Conservation (phyloP, 176 grass and related monocot genomes). For the Musa beccarii region DNA sequence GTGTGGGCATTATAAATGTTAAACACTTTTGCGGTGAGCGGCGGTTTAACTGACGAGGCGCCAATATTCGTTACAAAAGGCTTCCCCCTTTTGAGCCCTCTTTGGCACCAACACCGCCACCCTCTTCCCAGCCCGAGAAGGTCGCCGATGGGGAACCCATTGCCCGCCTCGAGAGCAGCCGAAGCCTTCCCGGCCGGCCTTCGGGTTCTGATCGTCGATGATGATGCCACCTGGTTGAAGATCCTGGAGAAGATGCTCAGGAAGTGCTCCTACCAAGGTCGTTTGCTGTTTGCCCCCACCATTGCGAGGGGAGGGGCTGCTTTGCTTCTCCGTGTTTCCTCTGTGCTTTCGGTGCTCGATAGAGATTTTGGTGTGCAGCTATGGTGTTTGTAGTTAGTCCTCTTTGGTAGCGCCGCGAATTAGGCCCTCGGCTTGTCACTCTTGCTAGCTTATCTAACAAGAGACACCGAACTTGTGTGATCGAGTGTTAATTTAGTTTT, state of each 20-base stretch:
- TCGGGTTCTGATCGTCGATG: slow-evolving; percentile 91
- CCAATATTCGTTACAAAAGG: slow-evolving; percentile 45
- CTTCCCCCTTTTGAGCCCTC: not conserved
- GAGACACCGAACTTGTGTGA: not conserved
- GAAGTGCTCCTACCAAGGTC: slow-evolving; percentile 94
- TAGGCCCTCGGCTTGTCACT: too few relatives aligned
- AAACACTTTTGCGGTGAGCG: not conserved
- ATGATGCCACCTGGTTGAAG: slow-evolving; percentile 98
- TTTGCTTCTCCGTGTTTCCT: not conserved
- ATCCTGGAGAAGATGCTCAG: slow-evolving; percentile 99
- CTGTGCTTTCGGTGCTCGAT: not conserved
- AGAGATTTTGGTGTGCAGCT: too few relatives aligned
- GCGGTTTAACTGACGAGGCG: slow-evolving; percentile 37
- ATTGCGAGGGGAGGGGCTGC: not conserved
- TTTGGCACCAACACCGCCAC: not conserved
- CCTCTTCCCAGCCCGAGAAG: slow-evolving; percentile 25
- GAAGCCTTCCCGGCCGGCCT: slow-evolving; percentile 82
- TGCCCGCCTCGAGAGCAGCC: slow-evolving; percentile 46
- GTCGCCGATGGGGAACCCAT: slow-evolving; percentile 22
- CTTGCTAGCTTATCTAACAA: too few relatives aligned
- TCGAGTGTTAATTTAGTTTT: not conserved
- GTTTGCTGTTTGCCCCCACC: not conserved
- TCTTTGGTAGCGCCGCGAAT: too few relatives aligned
- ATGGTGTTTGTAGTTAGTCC: too few relatives aligned
- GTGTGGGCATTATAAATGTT: not conserved